Conservation (phyloP, 306 rosid species). For the Vigna reflexopilosa region DNA sequence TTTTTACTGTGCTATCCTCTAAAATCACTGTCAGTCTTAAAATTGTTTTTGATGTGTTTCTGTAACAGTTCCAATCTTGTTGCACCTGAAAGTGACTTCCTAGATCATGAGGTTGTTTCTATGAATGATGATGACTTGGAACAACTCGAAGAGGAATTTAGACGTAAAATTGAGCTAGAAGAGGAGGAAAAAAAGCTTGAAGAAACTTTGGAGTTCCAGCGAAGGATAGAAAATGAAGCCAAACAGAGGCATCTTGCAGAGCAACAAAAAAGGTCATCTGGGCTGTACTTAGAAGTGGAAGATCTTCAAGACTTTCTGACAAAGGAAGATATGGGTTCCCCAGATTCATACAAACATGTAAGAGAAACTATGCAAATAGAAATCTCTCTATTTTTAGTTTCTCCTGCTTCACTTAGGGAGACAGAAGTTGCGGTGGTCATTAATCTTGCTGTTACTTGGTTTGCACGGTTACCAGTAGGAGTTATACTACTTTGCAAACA, state of each 20-base stretch:
- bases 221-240: conserved; percentile 90
- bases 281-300: conserved; percentile 44
- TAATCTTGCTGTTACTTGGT: no score
- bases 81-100: conserved; percentile 59
- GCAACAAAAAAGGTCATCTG: conserved; percentile 76
- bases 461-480: conserved; percentile 40
- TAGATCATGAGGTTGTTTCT: conserved; percentile 63
- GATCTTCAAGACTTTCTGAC: conserved; percentile 49
- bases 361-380: conserved; percentile 60
- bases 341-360: conserved; percentile 46
- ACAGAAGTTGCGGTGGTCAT: not conserved
- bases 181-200: conserved; percentile 93
- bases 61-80: conserved; percentile 69
- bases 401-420: conserved; percentile 11
- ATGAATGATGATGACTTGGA: conserved; percentile 61
- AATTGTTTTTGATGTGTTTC: conserved; percentile 43
- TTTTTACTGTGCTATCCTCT: conserved; percentile 19
- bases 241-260: conserved; percentile 93
- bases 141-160: conserved; percentile 78
- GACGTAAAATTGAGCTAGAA: conserved; percentile 81
- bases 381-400: conserved; percentile 35
- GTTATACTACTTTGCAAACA: not conserved
- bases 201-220: conserved; percentile 91
- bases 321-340: conserved; percentile 50
- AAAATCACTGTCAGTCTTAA: conserved; percentile 20